Evolutionary conservation across 2,329 filamentous ascomycete species (phyloP), one percentile per base, ranked within the genome.

Genomic region (Alternaria angustiovoidea): DNA sequence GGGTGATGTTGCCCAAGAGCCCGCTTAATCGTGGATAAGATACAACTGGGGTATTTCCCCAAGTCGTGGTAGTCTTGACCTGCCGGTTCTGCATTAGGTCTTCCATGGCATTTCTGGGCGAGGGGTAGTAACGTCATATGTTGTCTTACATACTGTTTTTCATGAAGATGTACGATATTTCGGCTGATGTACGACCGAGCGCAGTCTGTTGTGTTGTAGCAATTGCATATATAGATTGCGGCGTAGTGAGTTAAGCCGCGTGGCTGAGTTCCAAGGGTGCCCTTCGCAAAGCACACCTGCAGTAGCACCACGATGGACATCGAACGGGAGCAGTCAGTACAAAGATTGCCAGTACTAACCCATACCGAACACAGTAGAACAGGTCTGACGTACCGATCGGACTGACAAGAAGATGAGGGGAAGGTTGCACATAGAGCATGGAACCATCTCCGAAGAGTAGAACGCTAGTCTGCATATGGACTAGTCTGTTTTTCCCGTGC

Each of bases 41-140:
- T 44, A 48, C 42, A 24, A 51, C 53, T 47, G 30, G 54, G 59
- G 51, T 34, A 51, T 53, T 59, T 41, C 47, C 63, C 55, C 46
- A 61, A 59, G 56, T 46, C 7, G 43, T 42, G 20, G 51, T 52
- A 49, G 58, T 58, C 59, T 67, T 68, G 65, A 66, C 65, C 69
- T 72, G 67, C 69, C 66, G 18, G 49, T 64, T 64, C 38, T 11
- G 66, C 47, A 30, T 54, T 68, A 70, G 66, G 52, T 28, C 18
- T 51, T 62, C 20, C 65, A 62, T 68, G 69, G 68, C 66, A 62
- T 68, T 66, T 58, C 67, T 70, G 66, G 63, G 62, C 46, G 47
- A 59, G 44, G 53, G 48, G 41, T 51, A 38, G 34, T 26, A 63
- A 65, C 63, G 68, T 69, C 65, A 68, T 67, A 47, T 26, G 14